Evolutionary conservation across 2,329 filamentous ascomycete species (phyloP).

Genomic region (Monilinia polystroma): DNA sequence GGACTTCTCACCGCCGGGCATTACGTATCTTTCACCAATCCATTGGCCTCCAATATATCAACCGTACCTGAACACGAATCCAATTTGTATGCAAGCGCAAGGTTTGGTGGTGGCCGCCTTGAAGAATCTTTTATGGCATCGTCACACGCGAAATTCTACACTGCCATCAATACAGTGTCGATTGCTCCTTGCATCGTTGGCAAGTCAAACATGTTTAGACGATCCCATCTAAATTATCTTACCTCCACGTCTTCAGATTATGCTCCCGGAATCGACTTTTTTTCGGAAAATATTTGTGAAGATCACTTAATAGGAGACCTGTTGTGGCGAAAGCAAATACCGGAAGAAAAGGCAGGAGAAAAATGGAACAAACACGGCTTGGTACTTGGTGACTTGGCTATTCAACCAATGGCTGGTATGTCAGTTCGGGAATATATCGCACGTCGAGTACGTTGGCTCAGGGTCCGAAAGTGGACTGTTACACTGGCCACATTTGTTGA

Average conservation of each 20-base stretch:
- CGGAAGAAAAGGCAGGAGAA: constrained; percentile 45
- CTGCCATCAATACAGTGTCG: constrained; percentile 89
- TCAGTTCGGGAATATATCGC: constrained; percentile 73
- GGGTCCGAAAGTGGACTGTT: constrained; percentile 93
- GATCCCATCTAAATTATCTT: constrained; percentile 79
- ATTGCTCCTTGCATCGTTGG: constrained; percentile 92
- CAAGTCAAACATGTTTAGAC: constrained; percentile 98
- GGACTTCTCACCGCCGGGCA: constrained; percentile 30
- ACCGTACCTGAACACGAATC: constrained; percentile 33
- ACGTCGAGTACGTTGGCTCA: constrained; percentile 82
- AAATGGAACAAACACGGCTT: constrained; percentile 76
- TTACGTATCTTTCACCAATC: constrained; percentile 38
- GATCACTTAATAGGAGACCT: constrained; percentile 94
- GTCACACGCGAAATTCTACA: constrained; percentile 95
- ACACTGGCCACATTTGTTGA: constrained; percentile 85
- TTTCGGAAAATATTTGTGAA: constrained; percentile 95
- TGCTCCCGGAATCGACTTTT: constrained; percentile 79
- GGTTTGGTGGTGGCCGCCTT: constrained; percentile 71
- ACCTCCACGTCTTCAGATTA: constrained; percentile 48
- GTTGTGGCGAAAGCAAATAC: constrained; percentile 71
- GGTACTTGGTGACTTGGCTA: constrained; percentile 78
- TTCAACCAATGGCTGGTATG: constrained; percentile 87
- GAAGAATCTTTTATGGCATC: constrained; percentile 96
- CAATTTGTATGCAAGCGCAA: constrained; percentile 32
- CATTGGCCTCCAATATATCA: constrained; percentile 39